These are phyloP conservation scores for Phyllosticta capitalensis DNA, from an alignment of 2,329 filamentous ascomycete genomes.

Conservation along the genomic window DNA sequence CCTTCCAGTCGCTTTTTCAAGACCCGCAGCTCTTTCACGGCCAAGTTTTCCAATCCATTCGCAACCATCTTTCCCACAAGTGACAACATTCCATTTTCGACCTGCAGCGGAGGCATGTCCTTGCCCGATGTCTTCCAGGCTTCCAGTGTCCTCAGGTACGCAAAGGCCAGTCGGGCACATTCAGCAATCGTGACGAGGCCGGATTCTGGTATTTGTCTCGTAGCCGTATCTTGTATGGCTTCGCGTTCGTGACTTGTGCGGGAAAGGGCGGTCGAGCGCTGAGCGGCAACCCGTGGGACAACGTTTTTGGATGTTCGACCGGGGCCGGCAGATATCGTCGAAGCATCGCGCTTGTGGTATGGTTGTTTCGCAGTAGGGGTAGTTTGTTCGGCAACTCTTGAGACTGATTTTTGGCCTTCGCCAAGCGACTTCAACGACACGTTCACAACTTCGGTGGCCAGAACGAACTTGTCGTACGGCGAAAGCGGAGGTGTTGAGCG, in stretches of 20 bases:
- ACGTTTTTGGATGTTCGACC: constrained; percentile 49
- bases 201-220: constrained; percentile 20
- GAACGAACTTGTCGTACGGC: constrained; percentile 51
- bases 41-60: constrained; percentile 56
- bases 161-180: constrained; percentile 59
- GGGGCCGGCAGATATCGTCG: constrained; percentile 15
- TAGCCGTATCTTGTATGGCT: not conserved
- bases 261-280: constrained; percentile 47
- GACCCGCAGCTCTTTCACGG: constrained; percentile 57
- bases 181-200: constrained; percentile 50
- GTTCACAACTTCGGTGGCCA: constrained; percentile 69
- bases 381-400: constrained; percentile 13
- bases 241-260: constrained; percentile 14
- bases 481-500: constrained; percentile 32
- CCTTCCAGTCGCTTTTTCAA: constrained; percentile 54
- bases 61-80: constrained; percentile 57
- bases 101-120: constrained; percentile 52
- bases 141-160: constrained; percentile 51
- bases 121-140: constrained; percentile 41
- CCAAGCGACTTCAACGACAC: constrained; percentile 56
- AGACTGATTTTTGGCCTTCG: constrained; percentile 51
- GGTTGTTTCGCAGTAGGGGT: constrained; percentile 19
- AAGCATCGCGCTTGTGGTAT: constrained; percentile 11
- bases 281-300: constrained; percentile 38
- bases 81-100: constrained; percentile 65